Evolutionary conservation across 2,329 filamentous ascomycete genomes (phyloP).

Genomic region (Dryadomyces sulphureus): DNA sequence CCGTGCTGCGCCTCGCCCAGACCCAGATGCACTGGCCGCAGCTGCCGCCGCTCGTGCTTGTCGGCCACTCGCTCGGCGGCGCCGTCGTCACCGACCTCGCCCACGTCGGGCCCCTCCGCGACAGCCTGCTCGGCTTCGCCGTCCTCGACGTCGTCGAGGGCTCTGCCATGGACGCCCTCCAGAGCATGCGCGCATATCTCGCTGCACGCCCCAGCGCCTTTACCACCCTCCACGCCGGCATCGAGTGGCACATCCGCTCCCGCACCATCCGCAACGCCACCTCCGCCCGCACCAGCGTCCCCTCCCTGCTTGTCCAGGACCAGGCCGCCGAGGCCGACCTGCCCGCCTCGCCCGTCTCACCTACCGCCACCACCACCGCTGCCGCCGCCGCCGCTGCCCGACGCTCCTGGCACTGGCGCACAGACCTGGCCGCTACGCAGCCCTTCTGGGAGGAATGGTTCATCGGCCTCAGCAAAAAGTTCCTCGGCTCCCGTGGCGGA

Average conservation of each 20-base stretch:
- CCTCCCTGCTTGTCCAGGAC: constrained; percentile 51
- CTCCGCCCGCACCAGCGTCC: constrained; percentile 80
- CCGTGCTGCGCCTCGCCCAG: constrained; percentile 54
- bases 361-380: background rate
- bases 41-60: constrained; percentile 62
- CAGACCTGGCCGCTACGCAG: constrained; percentile 68
- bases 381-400: background rate
- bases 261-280: constrained; percentile 71
- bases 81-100: constrained; percentile 81
- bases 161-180: constrained; percentile 84
- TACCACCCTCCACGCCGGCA: constrained; percentile 58
- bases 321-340: constrained; percentile 10
- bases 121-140: constrained; percentile 58
- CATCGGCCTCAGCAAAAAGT: constrained; percentile 72
- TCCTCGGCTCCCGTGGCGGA: constrained; percentile 64
- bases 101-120: constrained; percentile 47
- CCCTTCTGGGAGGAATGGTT: constrained; percentile 96
- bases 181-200: constrained; percentile 88
- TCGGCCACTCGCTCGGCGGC: constrained; percentile 87
- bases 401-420: constrained; percentile 67
- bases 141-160: constrained; percentile 94
- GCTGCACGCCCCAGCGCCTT: constrained; percentile 69
- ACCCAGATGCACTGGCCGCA: constrained; percentile 55
- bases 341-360: background rate
- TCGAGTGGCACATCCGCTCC: constrained; percentile 88